phyloP scores from a whole-genome alignment of 2,329 filamentous ascomycete species.

The Cordyceps javanica region DNA sequence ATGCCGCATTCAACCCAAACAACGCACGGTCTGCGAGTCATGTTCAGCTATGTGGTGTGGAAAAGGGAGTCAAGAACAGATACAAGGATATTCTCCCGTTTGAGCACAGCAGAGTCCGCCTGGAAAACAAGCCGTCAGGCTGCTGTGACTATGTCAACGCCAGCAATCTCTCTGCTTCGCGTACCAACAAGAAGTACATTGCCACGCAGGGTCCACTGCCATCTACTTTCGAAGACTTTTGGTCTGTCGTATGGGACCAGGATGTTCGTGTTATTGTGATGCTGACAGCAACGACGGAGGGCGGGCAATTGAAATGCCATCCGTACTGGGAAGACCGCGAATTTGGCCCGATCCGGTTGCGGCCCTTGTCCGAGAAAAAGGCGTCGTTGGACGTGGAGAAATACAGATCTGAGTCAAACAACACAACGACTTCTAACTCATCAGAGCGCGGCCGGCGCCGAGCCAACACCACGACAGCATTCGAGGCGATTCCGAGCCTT shows the following conservation, averaged over 20 bases:
- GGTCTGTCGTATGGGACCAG: conserved; percentile 96
- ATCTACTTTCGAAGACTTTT: conserved; percentile 94
- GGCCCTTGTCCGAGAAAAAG: conserved; percentile 72
- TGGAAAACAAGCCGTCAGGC: conserved; percentile 60
- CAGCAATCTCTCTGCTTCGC: conserved; percentile 71
- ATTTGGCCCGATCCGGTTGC: conserved; percentile 72
- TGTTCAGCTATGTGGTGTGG: conserved; percentile 81
- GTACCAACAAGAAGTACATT: conserved; percentile 89
- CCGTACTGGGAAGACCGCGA: conserved; percentile 80
- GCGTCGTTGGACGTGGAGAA: conserved; percentile 68
- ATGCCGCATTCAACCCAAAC: conserved; percentile 42
- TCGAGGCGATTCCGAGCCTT: conserved; percentile 29
- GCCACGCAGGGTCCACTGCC: conserved; percentile 91
- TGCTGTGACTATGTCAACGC: conserved; percentile 94
- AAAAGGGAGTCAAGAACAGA: conserved; percentile 90
- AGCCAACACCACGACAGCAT: conserved; percentile 47
- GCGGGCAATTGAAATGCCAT: conserved; percentile 90
- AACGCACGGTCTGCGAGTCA: conserved; percentile 22
- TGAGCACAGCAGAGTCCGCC: conserved; percentile 81
- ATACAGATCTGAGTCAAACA: conserved; percentile 35
- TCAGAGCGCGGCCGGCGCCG: conserved; percentile 42
- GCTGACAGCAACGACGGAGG: conserved; percentile 90
- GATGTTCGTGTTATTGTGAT: conserved; percentile 93
- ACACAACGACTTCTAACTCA: conserved; percentile 18
- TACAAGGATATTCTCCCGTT: conserved; percentile 98